These are phyloP conservation scores for Hypoxylon sp. DNA, from an alignment of 2,329 filamentous ascomycete genomes.

Conservation along the genomic window DNA sequence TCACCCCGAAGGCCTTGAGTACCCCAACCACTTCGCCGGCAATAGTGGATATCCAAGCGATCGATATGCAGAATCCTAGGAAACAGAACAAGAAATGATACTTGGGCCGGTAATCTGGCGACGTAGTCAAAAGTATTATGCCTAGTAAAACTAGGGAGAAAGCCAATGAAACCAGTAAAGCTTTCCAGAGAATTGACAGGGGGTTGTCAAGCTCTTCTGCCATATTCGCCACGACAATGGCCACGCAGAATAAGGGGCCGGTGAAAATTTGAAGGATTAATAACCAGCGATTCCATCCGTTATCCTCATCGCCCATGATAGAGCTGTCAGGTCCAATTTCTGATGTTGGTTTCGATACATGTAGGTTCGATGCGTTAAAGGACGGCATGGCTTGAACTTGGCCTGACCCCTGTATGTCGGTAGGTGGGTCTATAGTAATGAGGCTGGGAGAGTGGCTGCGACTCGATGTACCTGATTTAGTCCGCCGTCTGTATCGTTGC, in stretches of 20 bases:
- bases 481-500: slow-evolving; percentile 67
- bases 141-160: slow-evolving; percentile 75
- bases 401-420: slow-evolving; percentile 18
- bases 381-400: slow-evolving; percentile 21
- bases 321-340: slow-evolving; percentile 45
- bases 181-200: slow-evolving; percentile 63
- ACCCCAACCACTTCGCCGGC: slow-evolving; percentile 96
- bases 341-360: slow-evolving; percentile 41
- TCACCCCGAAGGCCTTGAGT: slow-evolving; percentile 91
- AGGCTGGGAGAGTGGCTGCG: slow-evolving; percentile 50
- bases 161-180: slow-evolving; percentile 74
- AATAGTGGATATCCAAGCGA: slow-evolving; percentile 96
- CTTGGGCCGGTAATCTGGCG: slow-evolving; percentile 72
- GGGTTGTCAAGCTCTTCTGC: slow-evolving; percentile 68
- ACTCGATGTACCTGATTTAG: slow-evolving; percentile 51
- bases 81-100: slow-evolving; percentile 87
- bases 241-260: slow-evolving; percentile 83
- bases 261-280: slow-evolving; percentile 86
- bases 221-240: slow-evolving; percentile 80
- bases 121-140: slow-evolving; percentile 76
- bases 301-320: slow-evolving; percentile 54
- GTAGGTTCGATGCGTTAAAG: slow-evolving; percentile 37
- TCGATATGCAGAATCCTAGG: slow-evolving; percentile 88
- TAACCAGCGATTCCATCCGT: slow-evolving; percentile 92
- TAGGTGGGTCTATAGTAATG: slow-evolving; percentile 44